These are phyloP conservation scores for Saccharomycopsis sp. DNA, from an alignment of 805 yeast genomes.

Conservation along the genomic window DNA sequence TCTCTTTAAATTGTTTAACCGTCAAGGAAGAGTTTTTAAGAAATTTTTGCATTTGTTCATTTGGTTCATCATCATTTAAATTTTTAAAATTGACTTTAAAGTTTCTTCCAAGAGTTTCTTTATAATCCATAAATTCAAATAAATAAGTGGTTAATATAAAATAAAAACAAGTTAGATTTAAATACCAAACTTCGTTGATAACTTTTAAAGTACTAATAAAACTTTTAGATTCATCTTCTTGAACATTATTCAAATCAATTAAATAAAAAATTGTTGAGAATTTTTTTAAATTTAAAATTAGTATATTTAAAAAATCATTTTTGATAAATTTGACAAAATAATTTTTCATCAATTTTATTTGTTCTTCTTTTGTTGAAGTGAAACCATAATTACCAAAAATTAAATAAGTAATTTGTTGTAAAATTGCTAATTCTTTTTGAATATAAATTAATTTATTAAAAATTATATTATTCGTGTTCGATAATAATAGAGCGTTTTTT, in stretches of 20 bases:
- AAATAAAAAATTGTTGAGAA: slow-evolving; percentile 7
- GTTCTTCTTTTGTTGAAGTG: slow-evolving; percentile 1
- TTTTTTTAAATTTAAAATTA: slow-evolving; percentile 10
- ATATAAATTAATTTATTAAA: slow-evolving; percentile 7
- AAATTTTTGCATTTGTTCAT: neutral
- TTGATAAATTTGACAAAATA: slow-evolving; percentile 4
- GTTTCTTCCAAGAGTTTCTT: neutral
- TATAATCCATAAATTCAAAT: slow-evolving; percentile 6
- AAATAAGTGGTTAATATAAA: slow-evolving; percentile 7
- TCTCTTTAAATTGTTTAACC: neutral
- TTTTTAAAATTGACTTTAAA: neutral
- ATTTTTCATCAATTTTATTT: slow-evolving; percentile 4
- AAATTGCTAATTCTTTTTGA: slow-evolving; percentile 8
- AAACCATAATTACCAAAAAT: slow-evolving; percentile 15
- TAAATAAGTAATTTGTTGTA: slow-evolving; percentile 13
- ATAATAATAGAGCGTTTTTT: slow-evolving; percentile 9
- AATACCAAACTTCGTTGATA: slow-evolving; percentile 14
- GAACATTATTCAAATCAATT: slow-evolving; percentile 5
- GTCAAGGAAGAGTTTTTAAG: neutral
- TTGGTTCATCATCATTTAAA: neutral
- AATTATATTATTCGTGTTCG: slow-evolving; percentile 14
- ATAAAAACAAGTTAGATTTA: slow-evolving; percentile 11
- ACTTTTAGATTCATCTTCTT: neutral
- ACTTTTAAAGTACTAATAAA: slow-evolving; percentile 7
- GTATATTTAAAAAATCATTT: slow-evolving; percentile 5